phyloP scores from a whole-genome alignment of 179 eudicot genomes.

The Silene noctiflora region DNA sequence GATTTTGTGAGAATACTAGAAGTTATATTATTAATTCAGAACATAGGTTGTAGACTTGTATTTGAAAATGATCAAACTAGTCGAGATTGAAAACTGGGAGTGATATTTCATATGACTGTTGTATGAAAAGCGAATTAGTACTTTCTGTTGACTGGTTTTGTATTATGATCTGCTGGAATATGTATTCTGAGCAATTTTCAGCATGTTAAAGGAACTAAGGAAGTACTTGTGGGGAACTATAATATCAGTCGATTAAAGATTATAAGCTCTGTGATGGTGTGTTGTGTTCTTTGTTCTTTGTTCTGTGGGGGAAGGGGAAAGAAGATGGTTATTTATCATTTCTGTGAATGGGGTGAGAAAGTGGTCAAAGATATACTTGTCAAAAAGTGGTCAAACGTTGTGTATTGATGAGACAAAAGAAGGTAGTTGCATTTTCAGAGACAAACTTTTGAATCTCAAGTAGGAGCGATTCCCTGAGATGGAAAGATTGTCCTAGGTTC shows the following conservation, averaged over 20 bases:
- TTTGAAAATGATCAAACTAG: background rate
- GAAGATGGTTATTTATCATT: too few species aligned
- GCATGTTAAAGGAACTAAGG: background rate
- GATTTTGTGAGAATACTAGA: background rate
- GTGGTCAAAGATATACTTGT: too few species aligned
- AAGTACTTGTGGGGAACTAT: too few species aligned
- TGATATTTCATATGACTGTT: background rate
- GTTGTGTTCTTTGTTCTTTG: too few species aligned
- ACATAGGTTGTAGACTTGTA: slow-evolving; percentile 7
- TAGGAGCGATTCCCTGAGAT: too few species aligned
- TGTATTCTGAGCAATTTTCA: background rate
- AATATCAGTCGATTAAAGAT: background rate
- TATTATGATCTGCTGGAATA: background rate
- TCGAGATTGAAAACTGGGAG: background rate
- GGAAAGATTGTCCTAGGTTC: too few species aligned
- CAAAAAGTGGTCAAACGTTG: too few species aligned
- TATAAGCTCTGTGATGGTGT: too few species aligned
- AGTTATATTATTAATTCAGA: background rate
- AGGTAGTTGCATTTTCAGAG: background rate
- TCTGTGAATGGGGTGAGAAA: too few species aligned
- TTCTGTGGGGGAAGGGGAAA: too few species aligned
- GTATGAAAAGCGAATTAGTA: background rate
- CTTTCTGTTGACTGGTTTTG: background rate
- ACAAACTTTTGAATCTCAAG: background rate
- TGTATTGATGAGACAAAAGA: background rate